These are phyloP conservation scores for Fonsecaea nubica DNA, from an alignment of 2,329 filamentous ascomycete genomes.

Conservation along the genomic window DNA sequence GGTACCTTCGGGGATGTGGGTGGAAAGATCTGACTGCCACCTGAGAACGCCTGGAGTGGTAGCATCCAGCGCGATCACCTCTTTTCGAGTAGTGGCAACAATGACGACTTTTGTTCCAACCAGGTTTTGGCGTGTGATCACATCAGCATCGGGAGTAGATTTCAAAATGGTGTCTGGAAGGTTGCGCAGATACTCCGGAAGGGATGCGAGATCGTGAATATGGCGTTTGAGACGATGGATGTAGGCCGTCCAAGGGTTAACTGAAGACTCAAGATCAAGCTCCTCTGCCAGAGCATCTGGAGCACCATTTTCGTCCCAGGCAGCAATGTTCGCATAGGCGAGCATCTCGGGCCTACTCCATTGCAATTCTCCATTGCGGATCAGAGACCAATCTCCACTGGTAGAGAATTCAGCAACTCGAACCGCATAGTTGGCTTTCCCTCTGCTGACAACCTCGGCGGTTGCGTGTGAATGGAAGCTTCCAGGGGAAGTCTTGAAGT, in stretches of 20 bases:
- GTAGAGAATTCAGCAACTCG: constrained; percentile 72
- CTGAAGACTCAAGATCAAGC: constrained; percentile 84
- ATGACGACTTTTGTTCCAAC: constrained; percentile 87
- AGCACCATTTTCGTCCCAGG: constrained; percentile 78
- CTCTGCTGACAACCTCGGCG: constrained; percentile 80
- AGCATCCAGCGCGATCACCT: constrained; percentile 79
- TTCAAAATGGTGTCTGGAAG: constrained; percentile 71
- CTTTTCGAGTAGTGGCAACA: constrained; percentile 78
- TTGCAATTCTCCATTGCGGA: constrained; percentile 78
- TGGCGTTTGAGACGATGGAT: constrained; percentile 85
- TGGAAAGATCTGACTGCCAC: constrained; percentile 72
- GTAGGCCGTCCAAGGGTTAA: constrained; percentile 81
- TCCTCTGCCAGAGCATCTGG: constrained; percentile 78
- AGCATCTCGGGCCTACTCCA: constrained; percentile 87
- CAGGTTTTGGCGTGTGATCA: constrained; percentile 69
- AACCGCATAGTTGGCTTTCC: constrained; percentile 72
- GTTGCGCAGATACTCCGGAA: constrained; percentile 74
- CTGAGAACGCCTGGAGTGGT: constrained; percentile 74
- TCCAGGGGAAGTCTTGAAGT: constrained; percentile 46
- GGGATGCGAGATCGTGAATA: constrained; percentile 73
- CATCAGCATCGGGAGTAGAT: constrained; percentile 26
- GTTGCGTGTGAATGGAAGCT: constrained; percentile 61
- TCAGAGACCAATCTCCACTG: constrained; percentile 77
- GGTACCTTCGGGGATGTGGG: constrained; percentile 61
- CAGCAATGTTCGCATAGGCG: constrained; percentile 77